These are phyloP conservation scores for Zymoseptoria pseudotritici DNA, from an alignment of 2,329 filamentous ascomycete species.

Conservation along the genomic window DNA sequence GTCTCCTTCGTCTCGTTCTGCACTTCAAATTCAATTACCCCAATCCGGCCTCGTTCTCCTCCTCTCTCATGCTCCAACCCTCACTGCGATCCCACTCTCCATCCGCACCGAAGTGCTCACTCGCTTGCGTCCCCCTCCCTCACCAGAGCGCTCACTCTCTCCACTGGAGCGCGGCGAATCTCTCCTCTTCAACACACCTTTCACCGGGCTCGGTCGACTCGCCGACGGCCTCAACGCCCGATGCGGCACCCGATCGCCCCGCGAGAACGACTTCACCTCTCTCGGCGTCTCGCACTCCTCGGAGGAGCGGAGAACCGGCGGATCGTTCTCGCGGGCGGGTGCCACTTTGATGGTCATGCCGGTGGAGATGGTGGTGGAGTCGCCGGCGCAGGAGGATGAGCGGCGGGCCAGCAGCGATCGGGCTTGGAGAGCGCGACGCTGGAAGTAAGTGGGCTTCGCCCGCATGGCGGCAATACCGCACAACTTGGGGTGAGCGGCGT, in stretches of 20 bases:
- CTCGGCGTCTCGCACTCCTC: slow-evolving; percentile 6
- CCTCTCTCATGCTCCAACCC: not conserved
- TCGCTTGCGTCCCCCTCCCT: not conserved
- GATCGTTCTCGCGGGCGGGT: not conserved
- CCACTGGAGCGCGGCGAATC: not conserved
- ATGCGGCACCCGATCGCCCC: not conserved
- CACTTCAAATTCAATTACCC: not conserved
- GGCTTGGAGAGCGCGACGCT: slow-evolving; percentile 9
- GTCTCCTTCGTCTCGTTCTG: not conserved
- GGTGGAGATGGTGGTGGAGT: not conserved
- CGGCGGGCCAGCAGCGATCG: slow-evolving; percentile 1
- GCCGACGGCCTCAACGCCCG: slow-evolving; percentile 6
- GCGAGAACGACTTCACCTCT: slow-evolving; percentile 4
- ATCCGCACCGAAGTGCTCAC: not conserved
- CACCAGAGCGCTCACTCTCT: not conserved
- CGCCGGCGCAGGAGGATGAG: not conserved
- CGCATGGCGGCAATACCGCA: slow-evolving; percentile 1
- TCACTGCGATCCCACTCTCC: not conserved
- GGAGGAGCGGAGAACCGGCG: not conserved
- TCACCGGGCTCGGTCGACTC: slow-evolving; percentile 9
- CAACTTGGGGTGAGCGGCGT: not conserved
- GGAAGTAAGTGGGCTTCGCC: slow-evolving; percentile 9
- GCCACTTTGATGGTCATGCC: slow-evolving; percentile 3
- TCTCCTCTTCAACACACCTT: slow-evolving; percentile 13
- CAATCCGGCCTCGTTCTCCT: not conserved